Evolutionary conservation across 805 yeast species (phyloP), one percentile per base, ranked within the genome.

Genomic region (Priceomyces medius): DNA sequence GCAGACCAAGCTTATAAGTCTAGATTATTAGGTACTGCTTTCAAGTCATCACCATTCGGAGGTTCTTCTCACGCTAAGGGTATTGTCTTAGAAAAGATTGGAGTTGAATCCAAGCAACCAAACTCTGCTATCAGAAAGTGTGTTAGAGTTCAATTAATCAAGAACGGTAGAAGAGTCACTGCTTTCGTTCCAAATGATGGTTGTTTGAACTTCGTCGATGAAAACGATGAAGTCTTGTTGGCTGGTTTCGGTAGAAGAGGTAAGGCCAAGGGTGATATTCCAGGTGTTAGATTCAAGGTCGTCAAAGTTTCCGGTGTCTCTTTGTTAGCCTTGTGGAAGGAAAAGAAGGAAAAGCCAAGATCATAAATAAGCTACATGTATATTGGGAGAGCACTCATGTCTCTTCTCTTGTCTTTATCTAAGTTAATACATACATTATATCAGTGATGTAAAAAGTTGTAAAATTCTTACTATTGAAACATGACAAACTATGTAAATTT

Each of bases 191-290:
- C 99, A 77, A 91, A 93, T 70, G 99, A 93, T 80, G 99, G 99
- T 91, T 93, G 99, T 85, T 80, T 93, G 77, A 93, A 93, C 93
- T 93, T 85, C 65, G 97, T 93, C 66, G 99, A 93, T 74, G 98
- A 93, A 82, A 93, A 93, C 83, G 99, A 93, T 80, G 98, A 93
- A 79, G 99, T 93, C 65, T 81, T 93, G 68, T 83, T 93, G 66
- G 98, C 99, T 68, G 99, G 99, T 84, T 93, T 93, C 89, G 99
- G 99, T 88, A 89, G 98, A 82, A 93, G 96, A 85, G 99, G 99
- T 83, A 93, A 93, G 85, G 99, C 99, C 76, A 93, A 93, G 95
- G 99, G 99, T 84, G 99, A 93, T 90, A 91, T 93, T 72, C 99
- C 99, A 77, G 99, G 99, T 88, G 99, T 93, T 73, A 93, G 99